These are phyloP conservation scores for Fusarium oligoseptatum DNA, from an alignment of 2,329 filamentous ascomycete genomes.

Conservation along the genomic window DNA sequence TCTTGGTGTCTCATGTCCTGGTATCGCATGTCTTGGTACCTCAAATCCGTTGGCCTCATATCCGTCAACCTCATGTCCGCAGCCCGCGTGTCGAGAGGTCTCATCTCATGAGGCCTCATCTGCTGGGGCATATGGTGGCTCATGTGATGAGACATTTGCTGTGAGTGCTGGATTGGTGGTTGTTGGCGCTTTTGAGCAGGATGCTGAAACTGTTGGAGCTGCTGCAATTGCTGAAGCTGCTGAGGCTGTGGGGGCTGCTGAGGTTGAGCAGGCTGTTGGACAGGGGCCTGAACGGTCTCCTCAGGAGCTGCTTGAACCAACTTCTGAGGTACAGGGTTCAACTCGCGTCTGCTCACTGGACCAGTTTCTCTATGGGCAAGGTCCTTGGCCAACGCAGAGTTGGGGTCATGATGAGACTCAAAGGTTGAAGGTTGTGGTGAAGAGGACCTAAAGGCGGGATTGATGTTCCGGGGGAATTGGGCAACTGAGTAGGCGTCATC, in stretches of 20 bases:
- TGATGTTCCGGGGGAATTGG: conserved; percentile 94
- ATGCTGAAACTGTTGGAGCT: conserved; percentile 26
- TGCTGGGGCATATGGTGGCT: conserved; percentile 33
- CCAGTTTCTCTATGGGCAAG: conserved; percentile 70
- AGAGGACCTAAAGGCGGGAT: conserved; percentile 94
- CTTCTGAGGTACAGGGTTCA: conserved; percentile 67
- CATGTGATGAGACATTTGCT: conserved; percentile 32
- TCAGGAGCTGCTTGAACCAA: conserved; percentile 32
- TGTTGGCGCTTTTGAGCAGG: conserved; percentile 27
- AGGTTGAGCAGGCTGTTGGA: conserved; percentile 4
- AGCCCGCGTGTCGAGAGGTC: background rate
- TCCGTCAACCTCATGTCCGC: conserved; percentile 14
- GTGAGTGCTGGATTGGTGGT: conserved; percentile 35
- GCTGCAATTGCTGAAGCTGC: conserved; percentile 16
- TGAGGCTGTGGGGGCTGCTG: conserved; percentile 32
- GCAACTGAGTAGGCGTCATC: conserved; percentile 94
- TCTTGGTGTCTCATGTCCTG: conserved; percentile 4
- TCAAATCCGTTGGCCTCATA: conserved; percentile 4
- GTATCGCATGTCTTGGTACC: conserved; percentile 5
- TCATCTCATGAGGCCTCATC: conserved; percentile 20
- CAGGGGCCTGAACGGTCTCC: conserved; percentile 37
- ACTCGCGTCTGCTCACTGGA: conserved; percentile 63
- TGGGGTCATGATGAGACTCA: conserved; percentile 91
- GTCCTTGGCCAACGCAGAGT: conserved; percentile 78
- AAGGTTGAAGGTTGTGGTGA: conserved; percentile 95